Conservation (phyloP, 441 rosid species). For the Populus tomentosa region DNA sequence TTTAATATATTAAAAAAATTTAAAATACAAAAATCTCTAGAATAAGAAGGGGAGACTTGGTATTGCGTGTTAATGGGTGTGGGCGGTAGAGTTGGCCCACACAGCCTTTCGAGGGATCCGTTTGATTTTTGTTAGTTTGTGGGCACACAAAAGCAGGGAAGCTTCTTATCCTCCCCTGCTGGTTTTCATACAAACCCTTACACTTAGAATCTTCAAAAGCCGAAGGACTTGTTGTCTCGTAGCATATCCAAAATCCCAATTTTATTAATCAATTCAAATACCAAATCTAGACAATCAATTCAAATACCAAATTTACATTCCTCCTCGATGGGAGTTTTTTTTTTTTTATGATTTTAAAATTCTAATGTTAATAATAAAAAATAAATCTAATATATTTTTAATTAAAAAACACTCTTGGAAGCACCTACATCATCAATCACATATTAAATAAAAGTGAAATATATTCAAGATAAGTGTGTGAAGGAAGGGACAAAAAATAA, state of each 20-base stretch:
- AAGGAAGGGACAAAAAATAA: neutral
- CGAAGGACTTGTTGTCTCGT: neutral
- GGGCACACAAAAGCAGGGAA: conserved; percentile 58
- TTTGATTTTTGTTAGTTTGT: conserved; percentile 39
- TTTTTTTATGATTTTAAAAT: too few relatives aligned
- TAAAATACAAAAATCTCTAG: too few relatives aligned
- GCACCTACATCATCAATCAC: too few relatives aligned
- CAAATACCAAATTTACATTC: neutral
- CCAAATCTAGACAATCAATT: neutral
- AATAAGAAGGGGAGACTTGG: conserved; percentile 12
- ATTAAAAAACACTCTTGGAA: too few relatives aligned
- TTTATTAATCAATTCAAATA: conserved; percentile 6
- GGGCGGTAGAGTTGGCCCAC: conserved; percentile 38
- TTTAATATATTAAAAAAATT: neutral
- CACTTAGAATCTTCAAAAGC: conserved; percentile 43
- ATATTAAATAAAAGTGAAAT: too few relatives aligned
- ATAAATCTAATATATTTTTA: too few relatives aligned
- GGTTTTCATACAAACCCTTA: conserved; percentile 31
- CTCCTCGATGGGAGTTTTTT: too few relatives aligned
- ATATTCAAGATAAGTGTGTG: neutral
- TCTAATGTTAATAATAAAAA: too few relatives aligned
- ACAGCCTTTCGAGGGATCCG: conserved; percentile 22
- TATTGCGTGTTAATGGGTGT: conserved; percentile 31
- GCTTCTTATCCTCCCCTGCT: conserved; percentile 37
- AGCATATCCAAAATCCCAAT: neutral